Evolutionary conservation across 148 eudicot species (phyloP), one percentile per base, ranked within the genome.

Genomic region (Silene conica): DNA sequence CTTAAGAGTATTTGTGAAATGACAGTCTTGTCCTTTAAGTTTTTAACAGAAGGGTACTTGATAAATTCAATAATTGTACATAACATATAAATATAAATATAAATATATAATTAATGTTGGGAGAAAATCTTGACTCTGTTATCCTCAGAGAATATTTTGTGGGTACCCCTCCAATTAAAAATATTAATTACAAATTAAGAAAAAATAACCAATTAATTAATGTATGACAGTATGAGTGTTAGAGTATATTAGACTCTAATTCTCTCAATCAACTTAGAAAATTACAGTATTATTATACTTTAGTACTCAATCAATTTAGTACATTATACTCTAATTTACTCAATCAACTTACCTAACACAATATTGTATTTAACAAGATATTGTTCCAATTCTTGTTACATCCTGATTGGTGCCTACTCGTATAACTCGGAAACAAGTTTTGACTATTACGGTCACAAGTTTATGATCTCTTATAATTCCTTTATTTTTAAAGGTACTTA

Each of bases 11-110:
- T 12, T 8, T 2, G 3, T 21, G 50, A 72, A 80, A 71, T 71
- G 63, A 76, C 79, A 63, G 43, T 58, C 9, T 46, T 71, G 67
- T 55, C 79, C 82, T 71, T 71, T 38, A 9, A 6, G 43, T 38
- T 0, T 38, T 38, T 67, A 73, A 71, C 63, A 66, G 56, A 71
- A 43, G 2, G 41, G 6, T 61, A 45, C 16, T 74, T 52, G 63
- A 23, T 16, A 19, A 67, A 28, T 7, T 31, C 46, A 31, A 31
- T 61, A 0, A 57, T 63, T 58, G 48, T 34, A 75, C 62, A n/a
- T n/a, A n/a, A n/a, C n/a, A n/a, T n/a, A n/a, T n/a, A n/a, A n/a
- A n/a, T n/a, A n/a, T n/a, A n/a, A n/a, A n/a, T n/a, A n/a, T n/a
- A n/a, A n/a, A 7, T 15, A 48, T 14, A 48, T 3, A 3, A 34